phyloP scores from a whole-genome alignment of 2,329 filamentous ascomycete species.

The Cordyceps cicadae region DNA sequence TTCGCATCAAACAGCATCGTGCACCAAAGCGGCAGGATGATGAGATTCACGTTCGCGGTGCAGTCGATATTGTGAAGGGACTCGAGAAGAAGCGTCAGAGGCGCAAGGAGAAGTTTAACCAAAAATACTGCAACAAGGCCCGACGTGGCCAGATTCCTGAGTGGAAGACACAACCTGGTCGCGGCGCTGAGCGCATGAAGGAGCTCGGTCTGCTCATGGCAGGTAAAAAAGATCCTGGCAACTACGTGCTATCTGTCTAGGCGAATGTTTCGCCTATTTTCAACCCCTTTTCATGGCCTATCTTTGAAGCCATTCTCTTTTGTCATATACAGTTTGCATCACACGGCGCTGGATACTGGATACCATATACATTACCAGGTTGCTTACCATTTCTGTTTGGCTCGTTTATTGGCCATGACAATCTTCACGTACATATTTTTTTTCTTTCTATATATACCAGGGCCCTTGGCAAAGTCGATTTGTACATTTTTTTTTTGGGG shows the following conservation, averaged over 20 bases:
- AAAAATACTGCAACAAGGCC: constrained; percentile 79
- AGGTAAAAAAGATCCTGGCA: constrained; percentile 64
- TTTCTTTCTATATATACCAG: constrained; percentile 7
- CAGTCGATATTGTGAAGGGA: constrained; percentile 95
- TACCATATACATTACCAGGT: background rate
- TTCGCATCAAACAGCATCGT: constrained; percentile 41
- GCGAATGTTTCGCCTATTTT: constrained; percentile 11
- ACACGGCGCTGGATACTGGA: constrained; percentile 8
- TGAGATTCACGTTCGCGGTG: constrained; percentile 71
- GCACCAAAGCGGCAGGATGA: constrained; percentile 25
- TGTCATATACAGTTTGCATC: constrained; percentile 1
- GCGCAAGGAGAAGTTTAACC: constrained; percentile 84
- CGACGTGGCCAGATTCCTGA: constrained; percentile 56
- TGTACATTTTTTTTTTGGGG: constrained; percentile 4
- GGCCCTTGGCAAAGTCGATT: background rate
- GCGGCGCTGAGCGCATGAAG: constrained; percentile 83
- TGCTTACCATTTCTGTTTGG: constrained; percentile 4
- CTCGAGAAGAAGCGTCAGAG: constrained; percentile 90
- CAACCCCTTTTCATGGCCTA: background rate
- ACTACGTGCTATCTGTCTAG: constrained; percentile 70
- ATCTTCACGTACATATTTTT: constrained; percentile 17
- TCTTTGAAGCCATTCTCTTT: background rate
- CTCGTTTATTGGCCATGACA: constrained; percentile 1
- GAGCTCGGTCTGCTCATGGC: constrained; percentile 78
- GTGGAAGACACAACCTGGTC: constrained; percentile 67